Base-by-base conservation (phyloP, 352 stramenopile species). In the Blastocystis sp. region DNA sequence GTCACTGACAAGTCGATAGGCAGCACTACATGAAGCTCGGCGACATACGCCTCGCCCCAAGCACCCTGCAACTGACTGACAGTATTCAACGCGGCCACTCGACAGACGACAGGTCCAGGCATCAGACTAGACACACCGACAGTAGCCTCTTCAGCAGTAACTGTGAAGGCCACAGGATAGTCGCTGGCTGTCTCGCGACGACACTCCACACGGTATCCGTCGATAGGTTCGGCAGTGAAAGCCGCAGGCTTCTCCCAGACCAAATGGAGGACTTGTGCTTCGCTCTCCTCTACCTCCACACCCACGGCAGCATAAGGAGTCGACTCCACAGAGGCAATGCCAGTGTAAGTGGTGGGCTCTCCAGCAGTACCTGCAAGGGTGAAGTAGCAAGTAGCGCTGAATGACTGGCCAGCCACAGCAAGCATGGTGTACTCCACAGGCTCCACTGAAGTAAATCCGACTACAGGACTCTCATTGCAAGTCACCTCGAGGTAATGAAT, bases 141-240 rank as follows among this genome's bases (percentile, higher is more conserved):
- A 4, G 64, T 8, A 0, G 50, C 23, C 11, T 64, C 45, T 37
- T 62, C 41, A 11, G 45, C 47, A 13, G 70, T 80, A 2, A 61
- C 50, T 18, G 37, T 62, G 20, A 34, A 47, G 23, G 70, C 39
- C 1, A 47, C 9, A 6, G 6, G 18, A 43, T 43, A 80, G 26
- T 45, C 39, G 20, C 20, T 26, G 11, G 50, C 11, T 29, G 20
- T 64, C 0, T 4, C 15, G 23, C 20, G 54, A 23, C 56, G 54
- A 53, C 70, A 80, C 70, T 80, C 13, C 9, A 80, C 70, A 15
- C 20, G n/a, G 39, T 80, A 80, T 15, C 13, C 70, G 5, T 37
- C 9, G 15, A 80, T 56, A 20, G 70, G 70, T 20, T 20, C 4
- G 11, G 70, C 39, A 18, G 70, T 34, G 54, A 43, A 80, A 26